phyloP scores from a whole-genome alignment of 2,329 filamentous ascomycete genomes.

The Alternaria metachromatica region DNA sequence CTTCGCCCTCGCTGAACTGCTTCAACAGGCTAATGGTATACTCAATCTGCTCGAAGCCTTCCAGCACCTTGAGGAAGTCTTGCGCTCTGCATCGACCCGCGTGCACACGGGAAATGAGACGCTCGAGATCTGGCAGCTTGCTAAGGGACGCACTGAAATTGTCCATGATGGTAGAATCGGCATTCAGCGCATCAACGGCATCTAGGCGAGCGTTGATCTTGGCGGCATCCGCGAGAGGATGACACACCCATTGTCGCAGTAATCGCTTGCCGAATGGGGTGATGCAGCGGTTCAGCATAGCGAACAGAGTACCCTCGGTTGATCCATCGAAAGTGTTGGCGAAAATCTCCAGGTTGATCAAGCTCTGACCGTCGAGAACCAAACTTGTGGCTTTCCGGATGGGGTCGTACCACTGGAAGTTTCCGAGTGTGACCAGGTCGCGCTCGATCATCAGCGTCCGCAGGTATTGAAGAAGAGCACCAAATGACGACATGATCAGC shows the following conservation, averaged over 20 bases:
- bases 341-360: slow-evolving; percentile 98
- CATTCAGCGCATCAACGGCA: slow-evolving; percentile 90
- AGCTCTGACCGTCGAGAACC: slow-evolving; percentile 90
- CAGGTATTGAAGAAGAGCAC: slow-evolving; percentile 87
- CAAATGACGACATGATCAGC: slow-evolving; percentile 86
- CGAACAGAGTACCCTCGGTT: slow-evolving; percentile 84
- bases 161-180: slow-evolving; percentile 79
- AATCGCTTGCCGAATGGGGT: slow-evolving; percentile 97
- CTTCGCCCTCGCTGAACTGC: slow-evolving; percentile 76
- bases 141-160: slow-evolving; percentile 87
- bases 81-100: slow-evolving; percentile 88
- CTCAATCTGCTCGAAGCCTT: slow-evolving; percentile 97
- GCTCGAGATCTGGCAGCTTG: slow-evolving; percentile 92
- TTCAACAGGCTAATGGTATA: slow-evolving; percentile 85
- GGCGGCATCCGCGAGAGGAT: slow-evolving; percentile 83
- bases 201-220: slow-evolving; percentile 95
- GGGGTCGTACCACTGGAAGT: slow-evolving; percentile 90
- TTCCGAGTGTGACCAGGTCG: slow-evolving; percentile 84
- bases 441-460: slow-evolving; percentile 83
- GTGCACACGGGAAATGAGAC: slow-evolving; percentile 92
- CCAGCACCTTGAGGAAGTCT: slow-evolving; percentile 91
- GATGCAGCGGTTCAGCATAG: slow-evolving; percentile 88
- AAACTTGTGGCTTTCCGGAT: slow-evolving; percentile 90
- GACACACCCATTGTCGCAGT: slow-evolving; percentile 96
- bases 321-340: slow-evolving; percentile 90